Conservation (phyloP, 306 rosid genomes). For the Cyamopsis tetragonoloba region DNA sequence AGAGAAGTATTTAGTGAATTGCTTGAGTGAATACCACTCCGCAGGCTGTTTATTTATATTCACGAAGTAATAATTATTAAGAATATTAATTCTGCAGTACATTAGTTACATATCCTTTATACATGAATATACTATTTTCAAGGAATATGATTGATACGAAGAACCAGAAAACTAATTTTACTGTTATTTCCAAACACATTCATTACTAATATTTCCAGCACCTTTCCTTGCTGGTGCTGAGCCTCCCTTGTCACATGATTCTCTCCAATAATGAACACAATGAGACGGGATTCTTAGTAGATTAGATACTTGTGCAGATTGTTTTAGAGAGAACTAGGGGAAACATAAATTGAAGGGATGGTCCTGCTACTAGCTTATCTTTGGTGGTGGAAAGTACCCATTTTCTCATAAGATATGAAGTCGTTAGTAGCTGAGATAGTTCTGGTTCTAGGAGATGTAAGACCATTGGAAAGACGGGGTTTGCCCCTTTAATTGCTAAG, state of each 20-base stretch:
- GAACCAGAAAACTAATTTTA: too few species aligned
- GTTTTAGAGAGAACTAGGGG: neutral
- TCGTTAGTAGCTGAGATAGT: neutral
- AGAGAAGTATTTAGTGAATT: too few species aligned
- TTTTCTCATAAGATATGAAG: neutral
- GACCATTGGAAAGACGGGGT: neutral
- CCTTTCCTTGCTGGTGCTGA: neutral
- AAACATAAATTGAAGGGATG: neutral
- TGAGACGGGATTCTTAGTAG: neutral
- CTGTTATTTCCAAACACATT: too few species aligned
- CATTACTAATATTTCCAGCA: too few species aligned
- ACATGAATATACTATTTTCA: too few species aligned
- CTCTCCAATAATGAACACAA: neutral
- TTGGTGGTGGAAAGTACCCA: neutral
- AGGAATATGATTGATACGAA: too few species aligned
- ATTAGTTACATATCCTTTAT: too few species aligned
- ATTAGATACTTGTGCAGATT: neutral
- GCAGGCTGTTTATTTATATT: too few species aligned
- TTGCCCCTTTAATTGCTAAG: neutral
- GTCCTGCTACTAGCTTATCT: neutral
- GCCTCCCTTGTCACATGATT: neutral
- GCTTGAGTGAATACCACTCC: too few species aligned
- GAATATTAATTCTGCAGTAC: too few species aligned
- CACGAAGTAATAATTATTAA: too few species aligned
- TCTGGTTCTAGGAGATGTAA: constrained; percentile 10